Evolutionary conservation across 306 rosid species (phyloP).

Genomic region (Acacia crassicarpa): DNA sequence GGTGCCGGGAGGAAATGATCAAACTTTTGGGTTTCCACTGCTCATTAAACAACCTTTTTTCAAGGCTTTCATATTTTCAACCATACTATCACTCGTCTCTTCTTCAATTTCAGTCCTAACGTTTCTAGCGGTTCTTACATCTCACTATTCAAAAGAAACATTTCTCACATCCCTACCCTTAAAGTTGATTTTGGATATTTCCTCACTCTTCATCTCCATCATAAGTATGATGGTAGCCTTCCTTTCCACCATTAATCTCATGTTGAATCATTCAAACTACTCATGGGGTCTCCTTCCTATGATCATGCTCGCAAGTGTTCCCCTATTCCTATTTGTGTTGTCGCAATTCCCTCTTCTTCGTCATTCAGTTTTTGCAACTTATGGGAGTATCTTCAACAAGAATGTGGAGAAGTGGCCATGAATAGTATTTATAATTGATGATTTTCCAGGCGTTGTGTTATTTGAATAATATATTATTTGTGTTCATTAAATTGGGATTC

Average conservation of each 20-base stretch:
- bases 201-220: neutral
- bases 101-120: constrained; percentile 3
- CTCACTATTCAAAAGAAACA: neutral
- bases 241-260: neutral
- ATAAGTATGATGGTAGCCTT: neutral
- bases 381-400: neutral
- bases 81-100: neutral
- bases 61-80: neutral
- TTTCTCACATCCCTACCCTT: neutral
- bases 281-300: neutral
- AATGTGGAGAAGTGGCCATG: neutral
- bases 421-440: neutral
- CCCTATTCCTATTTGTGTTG: neutral
- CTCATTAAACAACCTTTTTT: neutral
- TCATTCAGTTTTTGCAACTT: neutral
- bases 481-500: no score
- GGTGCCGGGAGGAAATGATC: constrained; percentile 7
- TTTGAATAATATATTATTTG: no score
- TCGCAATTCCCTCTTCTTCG: neutral
- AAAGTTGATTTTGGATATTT: neutral
- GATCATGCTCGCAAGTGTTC: neutral
- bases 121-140: neutral
- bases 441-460: neutral
- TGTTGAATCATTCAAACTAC: neutral
- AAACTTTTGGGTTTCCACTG: neutral